Percentiles rank a stretch among this genome's conserved stretches.
phyloP scores from a whole-genome alignment of 805 yeast genomes.

The Cyberlindnera euphorbiae region DNA sequence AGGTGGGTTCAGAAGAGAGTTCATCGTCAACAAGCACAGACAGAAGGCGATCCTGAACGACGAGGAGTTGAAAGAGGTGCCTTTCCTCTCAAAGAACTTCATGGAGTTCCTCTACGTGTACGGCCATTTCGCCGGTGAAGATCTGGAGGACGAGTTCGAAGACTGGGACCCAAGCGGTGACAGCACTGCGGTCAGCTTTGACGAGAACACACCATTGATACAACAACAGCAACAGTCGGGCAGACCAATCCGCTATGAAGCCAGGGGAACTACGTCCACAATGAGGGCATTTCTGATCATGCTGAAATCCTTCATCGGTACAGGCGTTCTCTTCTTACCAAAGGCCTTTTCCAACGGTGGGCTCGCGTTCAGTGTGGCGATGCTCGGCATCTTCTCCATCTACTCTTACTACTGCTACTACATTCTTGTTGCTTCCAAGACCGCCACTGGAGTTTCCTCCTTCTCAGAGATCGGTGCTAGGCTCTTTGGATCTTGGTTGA shows the following conservation, averaged over 20 bases:
- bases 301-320: constrained; percentile 72
- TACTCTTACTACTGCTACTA: constrained; percentile 78
- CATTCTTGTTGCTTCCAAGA: constrained; percentile 55
- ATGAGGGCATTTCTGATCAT: constrained; percentile 65
- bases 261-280: constrained; percentile 67
- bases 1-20: constrained; percentile 79
- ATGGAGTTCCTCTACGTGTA: constrained; percentile 72
- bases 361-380: constrained; percentile 47
- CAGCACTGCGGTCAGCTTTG: constrained; percentile 18
- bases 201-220: constrained; percentile 28
- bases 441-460: constrained; percentile 58
- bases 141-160: constrained; percentile 62
- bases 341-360: constrained; percentile 74
- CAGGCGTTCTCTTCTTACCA: constrained; percentile 70
- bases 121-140: constrained; percentile 87
- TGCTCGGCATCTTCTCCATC: constrained; percentile 55
- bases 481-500: constrained; percentile 63
- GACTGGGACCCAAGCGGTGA: constrained; percentile 37
- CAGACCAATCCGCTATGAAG: constrained; percentile 21
- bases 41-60: constrained; percentile 19
- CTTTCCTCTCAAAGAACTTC: constrained; percentile 64
- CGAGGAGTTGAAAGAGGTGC: constrained; percentile 31
- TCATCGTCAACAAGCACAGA: constrained; percentile 38
- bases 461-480: constrained; percentile 71
- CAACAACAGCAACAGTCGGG: constrained; percentile 8